These are phyloP conservation scores for Aspergillus sp. DNA, from an alignment of 2,329 filamentous ascomycete species.

Conservation along the genomic window DNA sequence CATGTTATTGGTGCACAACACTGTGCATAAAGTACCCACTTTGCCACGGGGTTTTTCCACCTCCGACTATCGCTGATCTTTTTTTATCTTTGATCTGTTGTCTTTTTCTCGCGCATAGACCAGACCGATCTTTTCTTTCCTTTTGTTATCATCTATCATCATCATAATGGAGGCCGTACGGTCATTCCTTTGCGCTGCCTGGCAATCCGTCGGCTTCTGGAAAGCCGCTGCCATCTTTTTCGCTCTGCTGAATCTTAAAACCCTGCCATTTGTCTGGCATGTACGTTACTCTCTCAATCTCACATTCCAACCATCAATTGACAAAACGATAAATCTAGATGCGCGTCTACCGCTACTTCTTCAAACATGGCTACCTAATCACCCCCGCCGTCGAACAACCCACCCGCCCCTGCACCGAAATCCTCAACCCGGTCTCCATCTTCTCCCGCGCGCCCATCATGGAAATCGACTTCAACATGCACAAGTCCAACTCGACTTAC, in stretches of 20 bases:
- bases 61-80: too few species aligned
- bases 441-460: conserved; percentile 62
- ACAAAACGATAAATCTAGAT: conserved; percentile 1
- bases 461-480: conserved; percentile 82
- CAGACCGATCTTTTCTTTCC: too few species aligned
- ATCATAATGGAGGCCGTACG: too few species aligned
- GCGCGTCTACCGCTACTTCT: conserved; percentile 52
- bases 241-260: conserved; percentile 26
- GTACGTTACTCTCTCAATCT: conserved; percentile 20
- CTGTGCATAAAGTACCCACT: too few species aligned
- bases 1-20: too few species aligned
- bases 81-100: too few species aligned
- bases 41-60: too few species aligned
- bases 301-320: not conserved
- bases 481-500: conserved; percentile 82
- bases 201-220: too few species aligned
- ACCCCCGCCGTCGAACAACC: conserved; percentile 27
- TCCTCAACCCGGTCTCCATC: conserved; percentile 69
- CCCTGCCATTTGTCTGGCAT: conserved; percentile 35
- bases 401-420: conserved; percentile 45
- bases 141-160: too few species aligned
- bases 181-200: too few species aligned
- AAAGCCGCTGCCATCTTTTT: too few species aligned
- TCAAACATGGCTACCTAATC: conserved; percentile 53
- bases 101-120: too few species aligned